Base-by-base conservation (phyloP, 1,284 basidiomycete genomes). In the Ceratobasidium sp. region DNA sequence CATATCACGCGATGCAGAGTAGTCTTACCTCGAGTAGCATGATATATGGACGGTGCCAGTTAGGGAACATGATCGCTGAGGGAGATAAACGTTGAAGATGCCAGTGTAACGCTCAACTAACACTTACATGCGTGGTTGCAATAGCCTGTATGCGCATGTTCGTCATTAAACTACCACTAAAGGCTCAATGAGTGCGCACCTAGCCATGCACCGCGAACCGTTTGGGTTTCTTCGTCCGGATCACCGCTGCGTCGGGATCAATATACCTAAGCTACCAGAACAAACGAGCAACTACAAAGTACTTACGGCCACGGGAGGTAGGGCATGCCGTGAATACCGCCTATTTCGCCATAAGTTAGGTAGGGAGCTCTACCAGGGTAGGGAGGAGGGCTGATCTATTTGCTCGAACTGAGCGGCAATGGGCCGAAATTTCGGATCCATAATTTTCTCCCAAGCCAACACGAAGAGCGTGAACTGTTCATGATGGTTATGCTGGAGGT, bases 381-480 rank as follows among this genome's bases (percentile, higher is more conserved):
- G n/a, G 18, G 20, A 16, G 38, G 30, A 44, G 44, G n/a, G 20
- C 67, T 30, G 3, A 55, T 59, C 74, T 23, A 55, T 33, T 52
- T 67, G 66, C 16, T 65, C 65, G 33, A 77, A 66, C n/a, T 48
- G 54, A 23, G 68, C 59, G 35, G 78, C 57, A 30, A 23, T 27
- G 16, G 66, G 67, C 16, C n/a, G 57, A 73, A 64, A 70, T 16
- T 79, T 50, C 16, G 67, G 64, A 27, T 48, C 52, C 59, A 62
- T 62, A 23, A 79, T 48, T 30, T 55, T 46, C 10, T 41, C 52
- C 27, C 60, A 70, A 3, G 57, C 59, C 6, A 76, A 75, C 20
- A 77, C 55, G 54, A 79, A 79, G n/a, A 79, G 55, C 35, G 78
- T 64, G 30, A 71, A 79, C 52, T 79, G 78, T 35, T 78, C 78